A percentile compares a stretch with the other conserved stretches of the same genome.
Evolutionary conservation across 441 rosid genomes (phyloP).

Genomic region (Pelargonium citronellum): DNA sequence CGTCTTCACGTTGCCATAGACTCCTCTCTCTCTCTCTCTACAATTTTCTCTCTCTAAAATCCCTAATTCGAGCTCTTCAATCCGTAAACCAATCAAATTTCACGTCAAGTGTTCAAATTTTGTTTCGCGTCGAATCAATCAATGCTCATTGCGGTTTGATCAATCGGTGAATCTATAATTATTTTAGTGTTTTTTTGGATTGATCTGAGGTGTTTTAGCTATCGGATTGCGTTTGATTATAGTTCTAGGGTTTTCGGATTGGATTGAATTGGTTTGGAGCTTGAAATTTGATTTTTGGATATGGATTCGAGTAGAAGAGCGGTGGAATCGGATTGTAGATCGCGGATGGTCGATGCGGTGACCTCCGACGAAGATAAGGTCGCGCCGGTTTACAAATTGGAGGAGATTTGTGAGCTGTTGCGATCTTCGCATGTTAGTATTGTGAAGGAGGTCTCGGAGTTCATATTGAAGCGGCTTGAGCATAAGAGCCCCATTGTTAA

Average conservation of each 20-base stretch:
- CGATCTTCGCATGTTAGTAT: constrained; percentile 73
- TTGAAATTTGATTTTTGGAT: background rate
- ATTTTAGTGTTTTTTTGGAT: background rate
- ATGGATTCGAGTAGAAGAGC: constrained; percentile 99
- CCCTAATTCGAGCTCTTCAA: background rate
- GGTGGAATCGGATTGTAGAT: constrained; percentile 97
- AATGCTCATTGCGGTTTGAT: background rate
- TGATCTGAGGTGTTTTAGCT: background rate
- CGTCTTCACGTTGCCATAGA: background rate
- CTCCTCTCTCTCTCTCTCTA: background rate
- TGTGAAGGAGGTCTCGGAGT: constrained; percentile 79
- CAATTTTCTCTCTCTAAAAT: background rate
- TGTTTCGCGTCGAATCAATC: background rate
- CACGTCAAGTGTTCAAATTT: background rate
- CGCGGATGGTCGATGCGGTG: constrained; percentile 82
- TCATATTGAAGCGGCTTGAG: constrained; percentile 75
- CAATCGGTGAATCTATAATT: background rate
- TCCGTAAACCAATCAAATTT: background rate
- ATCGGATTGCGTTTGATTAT: background rate
- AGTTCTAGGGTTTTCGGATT: background rate
- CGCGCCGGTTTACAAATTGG: constrained; percentile 85
- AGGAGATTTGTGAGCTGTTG: constrained; percentile 84
- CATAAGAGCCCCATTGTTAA: constrained; percentile 86
- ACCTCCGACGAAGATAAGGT: constrained; percentile 89
- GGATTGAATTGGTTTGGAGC: too few species aligned